These are phyloP conservation scores for Cryomyces minteri DNA, from an alignment of 495 filamentous ascomycete genomes.

Conservation along the genomic window DNA sequence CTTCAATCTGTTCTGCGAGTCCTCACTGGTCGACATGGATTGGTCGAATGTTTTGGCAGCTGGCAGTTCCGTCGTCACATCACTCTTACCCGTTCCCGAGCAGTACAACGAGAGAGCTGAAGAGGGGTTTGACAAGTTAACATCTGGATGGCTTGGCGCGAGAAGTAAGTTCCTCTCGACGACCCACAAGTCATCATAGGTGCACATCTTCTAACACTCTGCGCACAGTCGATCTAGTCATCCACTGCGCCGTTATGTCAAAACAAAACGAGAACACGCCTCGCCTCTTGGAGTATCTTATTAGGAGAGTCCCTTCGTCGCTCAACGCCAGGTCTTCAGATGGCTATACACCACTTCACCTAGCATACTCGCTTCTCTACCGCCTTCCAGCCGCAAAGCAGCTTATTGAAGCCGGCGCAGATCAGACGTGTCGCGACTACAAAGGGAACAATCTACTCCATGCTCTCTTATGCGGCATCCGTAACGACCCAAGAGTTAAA, in stretches of 20 bases:
- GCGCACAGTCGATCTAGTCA: slow-evolving; percentile 26
- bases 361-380: slow-evolving; percentile 31
- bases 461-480: slow-evolving; percentile 21
- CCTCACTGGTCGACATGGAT: slow-evolving; percentile 39
- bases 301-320: slow-evolving; percentile 34
- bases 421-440: slow-evolving; percentile 36
- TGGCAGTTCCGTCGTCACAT: slow-evolving; percentile 58
- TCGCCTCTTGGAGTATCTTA: slow-evolving; percentile 40
- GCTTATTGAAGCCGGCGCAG: slow-evolving; percentile 43
- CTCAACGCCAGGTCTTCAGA: slow-evolving; percentile 34
- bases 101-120: slow-evolving; percentile 31
- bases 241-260: slow-evolving; percentile 46
- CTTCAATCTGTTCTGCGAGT: slow-evolving; percentile 63
- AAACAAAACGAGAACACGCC: slow-evolving; percentile 18
- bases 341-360: slow-evolving; percentile 40
- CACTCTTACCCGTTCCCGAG: slow-evolving; percentile 50
- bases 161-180: slow-evolving; percentile 22
- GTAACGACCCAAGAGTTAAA: slow-evolving; percentile 2
- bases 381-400: slow-evolving; percentile 33
- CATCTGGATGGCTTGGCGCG: slow-evolving; percentile 39
- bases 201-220: too few relatives aligned
- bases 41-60: slow-evolving; percentile 66
- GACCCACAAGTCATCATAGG: too few relatives aligned
- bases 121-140: slow-evolving; percentile 38
- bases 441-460: slow-evolving; percentile 42